Evolutionary conservation across 2,329 filamentous ascomycete genomes (phyloP).

Genomic region (Diaporthe australafricana): DNA sequence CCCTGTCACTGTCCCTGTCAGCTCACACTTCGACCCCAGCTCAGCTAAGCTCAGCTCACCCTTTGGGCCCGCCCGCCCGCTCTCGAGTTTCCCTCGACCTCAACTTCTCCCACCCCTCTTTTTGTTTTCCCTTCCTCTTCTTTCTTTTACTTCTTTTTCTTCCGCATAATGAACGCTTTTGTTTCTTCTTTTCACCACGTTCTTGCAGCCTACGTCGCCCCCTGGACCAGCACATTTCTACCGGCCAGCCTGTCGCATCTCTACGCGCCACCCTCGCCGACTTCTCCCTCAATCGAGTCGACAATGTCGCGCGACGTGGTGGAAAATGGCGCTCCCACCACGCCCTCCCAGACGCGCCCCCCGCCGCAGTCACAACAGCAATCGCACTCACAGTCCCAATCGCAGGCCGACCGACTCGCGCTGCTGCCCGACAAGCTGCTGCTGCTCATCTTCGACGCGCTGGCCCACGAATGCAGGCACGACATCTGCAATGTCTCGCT

Average conservation of each 20-base stretch:
- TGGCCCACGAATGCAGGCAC: constrained; percentile 47
- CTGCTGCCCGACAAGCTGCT: constrained; percentile 54
- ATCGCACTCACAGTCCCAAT: neutral
- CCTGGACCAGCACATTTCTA: neutral
- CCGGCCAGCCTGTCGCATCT: constrained; percentile 18
- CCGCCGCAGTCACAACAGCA: neutral
- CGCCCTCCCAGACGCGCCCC: neutral
- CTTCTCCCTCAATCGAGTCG: neutral
- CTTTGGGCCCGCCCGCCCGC: constrained; percentile 14
- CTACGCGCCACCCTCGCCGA: constrained; percentile 3
- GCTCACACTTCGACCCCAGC: constrained; percentile 25
- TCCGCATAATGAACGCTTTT: constrained; percentile 18
- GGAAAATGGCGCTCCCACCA: constrained; percentile 19
- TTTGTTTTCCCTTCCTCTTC: neutral
- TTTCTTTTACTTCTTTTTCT: neutral
- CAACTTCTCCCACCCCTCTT: neutral
- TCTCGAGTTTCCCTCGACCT: neutral
- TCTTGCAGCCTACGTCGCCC: constrained; percentile 22
- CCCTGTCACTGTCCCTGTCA: neutral
- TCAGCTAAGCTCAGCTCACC: constrained; percentile 10
- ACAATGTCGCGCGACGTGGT: constrained; percentile 32
- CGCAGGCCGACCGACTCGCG: constrained; percentile 39
- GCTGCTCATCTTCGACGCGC: constrained; percentile 52
- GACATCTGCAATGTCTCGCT: constrained; percentile 58
- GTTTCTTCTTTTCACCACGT: constrained; percentile 24